phyloP scores from a whole-genome alignment of 208 protist species.

The Herpetomonas samuelpessoai region DNA sequence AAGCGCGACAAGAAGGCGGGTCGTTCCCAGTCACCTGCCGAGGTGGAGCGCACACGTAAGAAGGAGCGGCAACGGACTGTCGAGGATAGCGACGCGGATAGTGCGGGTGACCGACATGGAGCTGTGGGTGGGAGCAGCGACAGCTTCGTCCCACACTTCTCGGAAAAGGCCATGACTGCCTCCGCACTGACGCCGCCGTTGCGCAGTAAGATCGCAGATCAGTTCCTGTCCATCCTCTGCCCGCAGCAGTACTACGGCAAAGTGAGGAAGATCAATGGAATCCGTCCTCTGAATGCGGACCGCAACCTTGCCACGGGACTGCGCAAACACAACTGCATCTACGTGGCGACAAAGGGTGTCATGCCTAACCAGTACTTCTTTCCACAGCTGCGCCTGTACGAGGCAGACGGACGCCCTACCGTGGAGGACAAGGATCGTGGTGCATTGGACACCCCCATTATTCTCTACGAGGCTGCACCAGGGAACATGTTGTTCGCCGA shows the following conservation, averaged over 20 bases:
- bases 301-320: constrained; percentile 33
- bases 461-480: constrained; percentile 81
- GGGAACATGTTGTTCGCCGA: constrained; percentile 85
- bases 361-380: constrained; percentile 75
- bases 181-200: constrained; percentile 34
- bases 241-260: constrained; percentile 88
- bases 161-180: constrained; percentile 13
- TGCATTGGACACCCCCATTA: constrained; percentile 57
- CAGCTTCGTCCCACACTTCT: constrained; percentile 8
- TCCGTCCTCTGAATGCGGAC: constrained; percentile 50
- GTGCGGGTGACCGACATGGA: background rate
- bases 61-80: background rate
- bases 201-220: constrained; percentile 57
- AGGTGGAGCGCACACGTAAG: background rate
- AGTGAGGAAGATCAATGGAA: constrained; percentile 65
- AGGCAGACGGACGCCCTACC: constrained; percentile 30
- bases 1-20: too few relatives aligned
- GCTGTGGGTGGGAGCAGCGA: background rate
- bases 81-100: background rate
- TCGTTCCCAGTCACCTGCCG: background rate
- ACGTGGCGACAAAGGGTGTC: constrained; percentile 73
- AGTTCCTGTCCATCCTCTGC: constrained; percentile 75
- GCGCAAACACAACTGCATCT: constrained; percentile 62
- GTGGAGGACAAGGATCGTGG: constrained; percentile 13
- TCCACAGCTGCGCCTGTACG: constrained; percentile 66